Conservation (phyloP, 2,329 filamentous ascomycete species). For the Remersonia thermophila region DNA sequence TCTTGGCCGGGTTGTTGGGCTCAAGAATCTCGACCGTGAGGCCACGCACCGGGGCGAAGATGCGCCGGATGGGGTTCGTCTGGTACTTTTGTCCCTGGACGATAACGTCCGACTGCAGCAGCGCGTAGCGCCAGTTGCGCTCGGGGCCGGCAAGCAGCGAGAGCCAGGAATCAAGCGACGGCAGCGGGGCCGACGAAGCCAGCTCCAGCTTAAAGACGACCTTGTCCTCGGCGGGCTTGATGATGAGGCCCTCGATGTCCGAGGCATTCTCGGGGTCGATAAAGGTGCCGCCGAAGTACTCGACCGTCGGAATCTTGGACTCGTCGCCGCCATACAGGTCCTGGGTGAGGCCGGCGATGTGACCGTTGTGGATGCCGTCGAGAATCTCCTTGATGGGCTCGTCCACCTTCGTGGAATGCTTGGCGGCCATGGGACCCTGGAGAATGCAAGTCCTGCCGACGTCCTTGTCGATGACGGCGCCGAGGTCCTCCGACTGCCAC, state of each 20-base stretch:
- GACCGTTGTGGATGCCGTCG: constrained; percentile 76
- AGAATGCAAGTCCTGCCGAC: constrained; percentile 93
- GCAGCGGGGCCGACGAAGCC: constrained; percentile 60
- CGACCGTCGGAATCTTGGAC: constrained; percentile 65
- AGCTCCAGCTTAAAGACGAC: constrained; percentile 73
- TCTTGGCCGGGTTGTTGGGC: constrained; percentile 72
- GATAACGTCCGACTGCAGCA: constrained; percentile 86
- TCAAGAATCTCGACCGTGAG: constrained; percentile 79
- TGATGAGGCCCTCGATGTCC: constrained; percentile 75
- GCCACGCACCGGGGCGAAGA: constrained; percentile 75
- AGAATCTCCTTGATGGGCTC: constrained; percentile 94
- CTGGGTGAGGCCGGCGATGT: constrained; percentile 66
- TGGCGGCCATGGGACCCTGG: constrained; percentile 85
- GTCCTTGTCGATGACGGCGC: constrained; percentile 90
- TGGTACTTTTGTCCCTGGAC: constrained; percentile 95
- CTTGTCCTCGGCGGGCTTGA: constrained; percentile 68
- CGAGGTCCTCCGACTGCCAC: constrained; percentile 97
- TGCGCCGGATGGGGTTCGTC: constrained; percentile 86
- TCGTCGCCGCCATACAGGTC: constrained; percentile 71
- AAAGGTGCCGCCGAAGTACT: constrained; percentile 91
- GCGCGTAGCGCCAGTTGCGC: constrained; percentile 87
- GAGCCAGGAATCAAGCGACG: constrained; percentile 73
- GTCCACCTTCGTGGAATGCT: constrained; percentile 78
- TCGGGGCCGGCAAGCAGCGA: constrained; percentile 72
- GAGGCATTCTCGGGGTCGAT: constrained; percentile 58